A percentile compares a stretch with the other conserved stretches of the same genome.
Conservation (phyloP, 495 filamentous ascomycete species). For the Venustampulla echinocandica region DNA sequence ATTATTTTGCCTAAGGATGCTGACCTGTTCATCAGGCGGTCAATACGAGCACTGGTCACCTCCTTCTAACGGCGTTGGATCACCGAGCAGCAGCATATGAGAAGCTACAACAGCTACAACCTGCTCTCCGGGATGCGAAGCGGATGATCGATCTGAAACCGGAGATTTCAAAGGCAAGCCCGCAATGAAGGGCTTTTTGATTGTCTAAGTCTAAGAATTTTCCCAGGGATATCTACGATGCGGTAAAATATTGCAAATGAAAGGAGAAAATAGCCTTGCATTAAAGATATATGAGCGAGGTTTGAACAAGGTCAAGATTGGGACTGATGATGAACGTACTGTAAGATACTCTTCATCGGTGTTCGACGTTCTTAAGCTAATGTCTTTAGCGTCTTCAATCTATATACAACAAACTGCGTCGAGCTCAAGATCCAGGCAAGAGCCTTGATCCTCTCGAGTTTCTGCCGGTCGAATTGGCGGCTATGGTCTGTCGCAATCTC, state of each 20-base stretch:
- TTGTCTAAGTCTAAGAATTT: too few relatives aligned
- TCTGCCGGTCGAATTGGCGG: conserved; percentile 19
- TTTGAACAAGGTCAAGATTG: conserved; percentile 23
- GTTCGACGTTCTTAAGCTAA: background rate
- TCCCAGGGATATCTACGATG: conserved; percentile 24
- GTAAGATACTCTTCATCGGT: conserved; percentile 2
- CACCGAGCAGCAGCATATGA: conserved; percentile 23
- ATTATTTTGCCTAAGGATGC: background rate
- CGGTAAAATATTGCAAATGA: conserved; percentile 21
- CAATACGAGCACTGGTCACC: conserved; percentile 12
- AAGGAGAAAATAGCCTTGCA: conserved; percentile 17
- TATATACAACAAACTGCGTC: conserved; percentile 18
- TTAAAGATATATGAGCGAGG: conserved; percentile 24
- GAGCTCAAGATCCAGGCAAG: conserved; percentile 12
- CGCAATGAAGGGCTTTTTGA: too few relatives aligned
- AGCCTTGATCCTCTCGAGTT: conserved; percentile 18
- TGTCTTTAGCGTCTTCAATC: conserved; percentile 17
- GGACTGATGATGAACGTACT: conserved; percentile 15
- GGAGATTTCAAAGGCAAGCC: conserved; percentile 17
- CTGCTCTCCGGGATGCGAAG: conserved; percentile 21
- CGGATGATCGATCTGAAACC: conserved; percentile 24
- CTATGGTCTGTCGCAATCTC: conserved; percentile 18
- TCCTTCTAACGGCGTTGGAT: conserved; percentile 22
- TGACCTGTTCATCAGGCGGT: conserved; percentile 15
- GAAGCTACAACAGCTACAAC: conserved; percentile 17